Evolutionary conservation across 495 filamentous ascomycete species (phyloP).

Genomic region (Penicillium robsamsonii): DNA sequence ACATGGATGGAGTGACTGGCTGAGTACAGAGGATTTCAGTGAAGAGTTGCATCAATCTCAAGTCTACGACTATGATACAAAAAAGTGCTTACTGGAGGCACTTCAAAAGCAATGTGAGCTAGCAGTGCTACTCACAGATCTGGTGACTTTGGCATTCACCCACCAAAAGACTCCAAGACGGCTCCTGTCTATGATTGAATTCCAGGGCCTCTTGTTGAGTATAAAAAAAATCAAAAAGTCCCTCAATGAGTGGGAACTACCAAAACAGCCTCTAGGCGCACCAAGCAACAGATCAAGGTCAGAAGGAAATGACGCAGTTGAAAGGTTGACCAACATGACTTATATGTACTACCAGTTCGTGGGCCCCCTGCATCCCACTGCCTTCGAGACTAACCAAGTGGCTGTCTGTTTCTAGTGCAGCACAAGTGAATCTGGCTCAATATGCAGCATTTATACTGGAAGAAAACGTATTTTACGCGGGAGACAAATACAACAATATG

Average conservation of each 20-base stretch:
- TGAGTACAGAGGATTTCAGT: conserved; percentile 40
- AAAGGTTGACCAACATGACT: conserved; percentile 43
- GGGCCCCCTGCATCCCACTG: background rate
- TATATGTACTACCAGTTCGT: conserved; percentile 53
- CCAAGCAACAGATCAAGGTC: background rate
- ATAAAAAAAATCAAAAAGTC: conserved; percentile 21
- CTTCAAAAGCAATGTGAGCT: conserved; percentile 47
- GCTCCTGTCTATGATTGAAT: conserved; percentile 15
- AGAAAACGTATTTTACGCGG: conserved; percentile 18
- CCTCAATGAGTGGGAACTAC: conserved; percentile 24
- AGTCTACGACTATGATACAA: conserved; percentile 43
- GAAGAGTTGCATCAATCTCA: conserved; percentile 43
- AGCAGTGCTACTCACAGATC: conserved; percentile 46
- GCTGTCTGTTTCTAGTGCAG: conserved; percentile 16
- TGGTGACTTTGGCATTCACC: conserved; percentile 42
- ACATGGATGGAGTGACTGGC: conserved; percentile 28
- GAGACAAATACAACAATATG: conserved; percentile 15
- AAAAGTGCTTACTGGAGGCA: conserved; percentile 40
- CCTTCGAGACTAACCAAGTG: background rate
- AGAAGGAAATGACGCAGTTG: conserved; percentile 30
- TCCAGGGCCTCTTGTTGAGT: conserved; percentile 11
- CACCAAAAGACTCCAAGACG: conserved; percentile 18
- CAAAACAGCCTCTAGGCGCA: conserved; percentile 6
- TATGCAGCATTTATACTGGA: conserved; percentile 28
- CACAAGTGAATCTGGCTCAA: conserved; percentile 30